Evolutionary conservation across 768 basidiomycete species (phyloP), one percentile per base, ranked within the genome.

Genomic region (Holtermanniella nyarrowii): DNA sequence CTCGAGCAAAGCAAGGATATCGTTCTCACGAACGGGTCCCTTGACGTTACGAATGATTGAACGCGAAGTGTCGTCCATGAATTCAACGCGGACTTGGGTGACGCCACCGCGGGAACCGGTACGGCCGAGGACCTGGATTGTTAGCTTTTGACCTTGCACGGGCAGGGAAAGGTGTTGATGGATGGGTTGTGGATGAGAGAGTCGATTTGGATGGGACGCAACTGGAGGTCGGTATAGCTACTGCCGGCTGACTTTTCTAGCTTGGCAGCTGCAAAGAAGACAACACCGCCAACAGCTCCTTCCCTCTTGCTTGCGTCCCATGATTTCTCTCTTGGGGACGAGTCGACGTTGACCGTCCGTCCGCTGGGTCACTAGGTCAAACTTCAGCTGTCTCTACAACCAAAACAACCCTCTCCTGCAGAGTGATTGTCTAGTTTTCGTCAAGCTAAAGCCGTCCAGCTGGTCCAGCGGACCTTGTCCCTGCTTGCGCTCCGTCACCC

Each of bases 11-110:
- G 91, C 89, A 56, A 99, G 79, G 69, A 97, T 95, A 73, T 99
- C 95, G 74, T 90, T 81, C 75, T 89, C 85, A 58, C 88, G 78
- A 54, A 97, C 91, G 55, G 95, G 93, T 0, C 95, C 95, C 76
- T 97, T 97, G 62, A 97, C 93, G 77, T 99, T 99, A 54, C 93
- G 87, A 75, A 96, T 93, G 75, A 99, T 95, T 61, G 87, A 85
- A 66, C 93, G 86, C 60, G 83, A 81, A 50, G 86, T 82, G 73
- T 97, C 91, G 73, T 97, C 93, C 85, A 97, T 84, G 78, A 99
- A 95, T 73, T 97, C 95, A 62, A 99, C 95, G 61, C 93, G 88
- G 75, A 96, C 91, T 78, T 96, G 91, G 56, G 90, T 96, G 68
- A 97, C 90, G 77, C 93, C 93, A 76, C 93, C 93, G 72, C 93